Conservation (phyloP, 805 yeast species). For the Starmerella powellii region DNA sequence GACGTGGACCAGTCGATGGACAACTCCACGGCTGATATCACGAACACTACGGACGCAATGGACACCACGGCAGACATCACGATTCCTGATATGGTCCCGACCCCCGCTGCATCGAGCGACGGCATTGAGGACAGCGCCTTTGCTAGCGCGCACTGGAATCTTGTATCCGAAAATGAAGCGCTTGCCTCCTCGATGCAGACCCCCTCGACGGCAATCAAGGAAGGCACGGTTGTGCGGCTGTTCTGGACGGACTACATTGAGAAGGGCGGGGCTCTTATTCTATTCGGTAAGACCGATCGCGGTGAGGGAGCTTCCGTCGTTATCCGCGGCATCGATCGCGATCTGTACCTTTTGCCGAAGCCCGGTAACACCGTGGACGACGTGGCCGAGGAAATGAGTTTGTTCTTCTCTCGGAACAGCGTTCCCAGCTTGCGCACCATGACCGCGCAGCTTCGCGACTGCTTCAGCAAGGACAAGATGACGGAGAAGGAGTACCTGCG, state of each 20-base stretch:
- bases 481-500: conserved; percentile 55
- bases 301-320: conserved; percentile 60
- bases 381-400: conserved; percentile 64
- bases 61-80: too few relatives aligned
- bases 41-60: too few relatives aligned
- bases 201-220: not conserved
- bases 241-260: conserved; percentile 88
- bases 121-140: conserved; percentile 43
- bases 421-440: conserved; percentile 53
- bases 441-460: conserved; percentile 65
- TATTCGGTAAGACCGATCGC: conserved; percentile 66
- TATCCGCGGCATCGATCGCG: conserved; percentile 54
- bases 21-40: not conserved
- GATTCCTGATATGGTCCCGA: not conserved
- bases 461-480: conserved; percentile 42
- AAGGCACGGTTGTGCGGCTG: conserved; percentile 39
- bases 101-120: conserved; percentile 38
- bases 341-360: conserved; percentile 68
- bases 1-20: not conserved
- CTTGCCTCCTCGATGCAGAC: not conserved
- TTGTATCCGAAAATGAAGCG: conserved; percentile 5
- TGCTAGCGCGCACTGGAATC: conserved; percentile 6
- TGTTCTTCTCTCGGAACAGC: conserved; percentile 51
- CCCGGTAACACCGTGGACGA: conserved; percentile 36
- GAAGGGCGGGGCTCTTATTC: conserved; percentile 49